Evolutionary conservation across 2,329 filamentous ascomycete species (phyloP).

Genomic region (Microcera coccophila): DNA sequence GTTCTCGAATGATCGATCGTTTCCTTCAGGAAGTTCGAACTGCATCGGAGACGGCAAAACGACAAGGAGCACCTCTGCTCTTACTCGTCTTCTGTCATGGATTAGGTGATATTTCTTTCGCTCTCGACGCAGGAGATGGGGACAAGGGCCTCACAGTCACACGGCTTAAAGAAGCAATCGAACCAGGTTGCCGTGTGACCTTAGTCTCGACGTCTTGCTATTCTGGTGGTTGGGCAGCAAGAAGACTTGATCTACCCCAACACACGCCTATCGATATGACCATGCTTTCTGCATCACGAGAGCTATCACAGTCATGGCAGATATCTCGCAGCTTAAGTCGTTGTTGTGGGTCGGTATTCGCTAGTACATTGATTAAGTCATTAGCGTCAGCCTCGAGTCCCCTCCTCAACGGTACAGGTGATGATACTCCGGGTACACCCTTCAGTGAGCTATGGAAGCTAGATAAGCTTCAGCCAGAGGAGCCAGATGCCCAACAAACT

Average conservation of each 20-base stretch:
- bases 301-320: background rate
- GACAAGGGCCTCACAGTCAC: background rate
- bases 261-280: background rate
- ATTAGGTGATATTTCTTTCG: background rate
- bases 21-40: slow-evolving; percentile 1
- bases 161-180: slow-evolving; percentile 3
- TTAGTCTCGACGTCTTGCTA: slow-evolving; percentile 7
- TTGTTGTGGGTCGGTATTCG: slow-evolving; percentile 3
- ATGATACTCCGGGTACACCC: background rate
- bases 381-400: background rate
- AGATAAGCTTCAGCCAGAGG: slow-evolving; percentile 2
- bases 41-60: background rate
- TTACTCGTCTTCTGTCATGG: slow-evolving; percentile 4
- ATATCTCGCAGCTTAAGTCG: background rate
- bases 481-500: background rate
- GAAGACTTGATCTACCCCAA: background rate
- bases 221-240: slow-evolving; percentile 4
- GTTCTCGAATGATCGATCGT: background rate
- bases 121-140: background rate
- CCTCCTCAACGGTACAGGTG: background rate
- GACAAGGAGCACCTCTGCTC: background rate
- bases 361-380: slow-evolving; percentile 1
- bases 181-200: slow-evolving; percentile 4
- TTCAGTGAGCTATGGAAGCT: background rate
- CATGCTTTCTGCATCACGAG: background rate